phyloP scores from a whole-genome alignment of 129 eudicot genomes.

The Rutidosis leptorrhynchoides region DNA sequence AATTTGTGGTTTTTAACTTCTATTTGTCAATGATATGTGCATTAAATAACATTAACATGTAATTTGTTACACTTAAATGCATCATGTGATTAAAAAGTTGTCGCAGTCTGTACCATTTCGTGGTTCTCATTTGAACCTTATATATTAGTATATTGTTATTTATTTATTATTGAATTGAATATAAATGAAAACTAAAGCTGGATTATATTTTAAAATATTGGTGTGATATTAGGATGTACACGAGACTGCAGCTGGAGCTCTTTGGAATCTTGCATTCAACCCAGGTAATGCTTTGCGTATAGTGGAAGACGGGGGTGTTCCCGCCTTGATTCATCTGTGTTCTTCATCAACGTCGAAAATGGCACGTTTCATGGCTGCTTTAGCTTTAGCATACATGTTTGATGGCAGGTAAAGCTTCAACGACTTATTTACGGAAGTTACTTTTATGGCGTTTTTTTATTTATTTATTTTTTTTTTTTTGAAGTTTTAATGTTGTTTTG shows the following conservation, averaged over 20 bases:
- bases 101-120: too few species aligned
- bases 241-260: conserved; percentile 98
- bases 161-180: too few species aligned
- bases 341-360: conserved; percentile 74
- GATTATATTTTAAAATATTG: neutral
- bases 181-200: neutral
- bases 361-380: conserved; percentile 98
- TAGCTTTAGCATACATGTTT: conserved; percentile 94
- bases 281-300: conserved; percentile 95
- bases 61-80: too few species aligned
- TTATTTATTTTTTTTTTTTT: neutral
- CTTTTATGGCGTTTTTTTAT: neutral
- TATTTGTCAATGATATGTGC: too few species aligned
- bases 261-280: conserved; percentile 96
- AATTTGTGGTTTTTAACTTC: too few species aligned
- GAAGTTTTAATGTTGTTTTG: conserved; percentile 1
- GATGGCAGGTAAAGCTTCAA: conserved; percentile 70
- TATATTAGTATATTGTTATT: neutral
- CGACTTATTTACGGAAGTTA: neutral
- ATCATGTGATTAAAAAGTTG: too few species aligned
- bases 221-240: conserved; percentile 70
- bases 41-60: too few species aligned
- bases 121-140: neutral
- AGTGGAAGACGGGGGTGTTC: conserved; percentile 95
- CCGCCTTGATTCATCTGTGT: conserved; percentile 71